Evolutionary conservation across 2,329 filamentous ascomycete genomes (phyloP).

Genomic region (Paraphoma chrysanthemicola): DNA sequence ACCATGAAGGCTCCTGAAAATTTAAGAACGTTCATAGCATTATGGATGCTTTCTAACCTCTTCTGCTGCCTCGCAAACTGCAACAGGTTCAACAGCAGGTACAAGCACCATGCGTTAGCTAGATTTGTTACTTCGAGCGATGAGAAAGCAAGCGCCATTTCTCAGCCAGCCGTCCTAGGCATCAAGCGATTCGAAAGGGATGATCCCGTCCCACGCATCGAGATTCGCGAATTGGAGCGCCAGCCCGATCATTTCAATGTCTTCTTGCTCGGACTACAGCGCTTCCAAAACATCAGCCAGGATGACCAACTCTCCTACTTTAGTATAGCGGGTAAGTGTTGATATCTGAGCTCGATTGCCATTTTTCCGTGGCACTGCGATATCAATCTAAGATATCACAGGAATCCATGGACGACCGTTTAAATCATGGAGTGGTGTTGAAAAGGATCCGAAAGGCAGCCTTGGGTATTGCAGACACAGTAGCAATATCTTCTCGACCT

Average conservation of each 20-base stretch:
- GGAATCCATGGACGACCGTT: conserved; percentile 81
- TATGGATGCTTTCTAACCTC: too few species aligned
- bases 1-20: too few species aligned
- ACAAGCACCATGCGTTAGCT: neutral
- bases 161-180: conserved; percentile 27
- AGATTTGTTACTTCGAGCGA: neutral
- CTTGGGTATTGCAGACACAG: conserved; percentile 79
- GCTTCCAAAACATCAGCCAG: conserved; percentile 73
- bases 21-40: too few species aligned
- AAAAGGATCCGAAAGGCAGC: conserved; percentile 52
- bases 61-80: neutral
- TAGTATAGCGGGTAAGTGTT: conserved; percentile 70
- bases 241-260: conserved; percentile 72
- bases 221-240: conserved; percentile 72
- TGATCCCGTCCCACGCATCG: conserved; percentile 59
- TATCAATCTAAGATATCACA: conserved; percentile 40
- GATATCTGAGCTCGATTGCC: neutral
- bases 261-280: conserved; percentile 74
- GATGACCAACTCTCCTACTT: conserved; percentile 74
- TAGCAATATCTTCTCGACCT: conserved; percentile 77
- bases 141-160: neutral
- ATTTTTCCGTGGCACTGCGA: neutral
- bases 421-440: conserved; percentile 62
- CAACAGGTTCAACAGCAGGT: neutral
- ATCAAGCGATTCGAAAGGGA: conserved; percentile 20